phyloP scores from a whole-genome alignment of 1,284 basidiomycete species.

The Irpex sp. region DNA sequence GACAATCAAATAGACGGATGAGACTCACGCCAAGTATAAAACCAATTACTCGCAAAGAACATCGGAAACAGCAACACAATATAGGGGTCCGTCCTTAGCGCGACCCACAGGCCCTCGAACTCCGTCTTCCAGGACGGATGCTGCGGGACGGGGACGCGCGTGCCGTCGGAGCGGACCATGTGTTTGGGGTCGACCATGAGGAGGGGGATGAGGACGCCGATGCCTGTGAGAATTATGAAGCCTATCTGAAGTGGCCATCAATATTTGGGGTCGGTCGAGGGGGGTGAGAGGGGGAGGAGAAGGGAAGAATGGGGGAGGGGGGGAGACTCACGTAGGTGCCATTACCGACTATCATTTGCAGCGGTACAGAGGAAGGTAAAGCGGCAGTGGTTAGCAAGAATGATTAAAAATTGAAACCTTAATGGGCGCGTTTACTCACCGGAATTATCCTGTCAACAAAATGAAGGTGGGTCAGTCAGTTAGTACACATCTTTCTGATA shows the following conservation, averaged over 20 bases:
- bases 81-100: constrained; percentile 45
- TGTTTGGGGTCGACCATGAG: constrained; percentile 66
- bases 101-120: constrained; percentile 47
- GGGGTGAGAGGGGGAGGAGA: not conserved
- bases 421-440: constrained; percentile 16
- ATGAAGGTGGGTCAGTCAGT: not conserved
- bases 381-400: not conserved
- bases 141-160: constrained; percentile 51
- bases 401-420: not conserved
- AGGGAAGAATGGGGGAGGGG: not conserved
- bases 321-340: constrained; percentile 53
- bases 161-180: constrained; percentile 73
- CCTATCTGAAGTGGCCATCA: too few species aligned
- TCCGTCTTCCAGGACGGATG: constrained; percentile 71
- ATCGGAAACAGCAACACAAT: constrained; percentile 45
- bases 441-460: constrained; percentile 24
- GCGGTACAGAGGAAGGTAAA: constrained; percentile 4
- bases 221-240: constrained; percentile 66
- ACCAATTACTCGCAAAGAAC: constrained; percentile 72
- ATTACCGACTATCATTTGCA: constrained; percentile 42
- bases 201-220: constrained; percentile 62
- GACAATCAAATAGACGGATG: not conserved
- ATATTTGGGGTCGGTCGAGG: too few species aligned
- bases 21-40: constrained; percentile 68
- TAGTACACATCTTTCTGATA: not conserved